Conservation (phyloP, 2,329 filamentous ascomycete species). For the Neonectria neomacrospora region DNA sequence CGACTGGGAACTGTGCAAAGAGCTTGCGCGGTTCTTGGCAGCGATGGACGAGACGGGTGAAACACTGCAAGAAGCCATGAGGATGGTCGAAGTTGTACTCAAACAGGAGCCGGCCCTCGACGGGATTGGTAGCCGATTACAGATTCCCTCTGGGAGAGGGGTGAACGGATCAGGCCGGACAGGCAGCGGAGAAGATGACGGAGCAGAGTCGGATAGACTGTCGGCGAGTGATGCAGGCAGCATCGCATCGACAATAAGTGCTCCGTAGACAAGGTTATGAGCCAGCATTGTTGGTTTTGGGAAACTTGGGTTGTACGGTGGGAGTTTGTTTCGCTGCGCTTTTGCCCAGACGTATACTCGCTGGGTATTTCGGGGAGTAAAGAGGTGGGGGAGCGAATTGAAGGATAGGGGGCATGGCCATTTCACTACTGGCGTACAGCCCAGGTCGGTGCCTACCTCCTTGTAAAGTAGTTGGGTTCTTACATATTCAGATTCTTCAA, state of each 20-base stretch:
- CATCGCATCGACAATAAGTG: slow-evolving; percentile 50
- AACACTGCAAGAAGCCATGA: slow-evolving; percentile 78
- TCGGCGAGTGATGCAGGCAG: slow-evolving; percentile 53
- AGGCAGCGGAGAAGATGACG: slow-evolving; percentile 49
- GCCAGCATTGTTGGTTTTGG: background rate
- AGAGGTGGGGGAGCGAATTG: slow-evolving; percentile 5
- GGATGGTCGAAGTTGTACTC: slow-evolving; percentile 62
- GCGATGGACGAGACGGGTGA: slow-evolving; percentile 89
- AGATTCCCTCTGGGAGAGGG: slow-evolving; percentile 46
- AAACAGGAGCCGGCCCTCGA: slow-evolving; percentile 47
- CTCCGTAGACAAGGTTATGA: slow-evolving; percentile 28
- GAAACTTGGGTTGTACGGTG: slow-evolving; percentile 19
- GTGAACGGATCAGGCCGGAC: slow-evolving; percentile 47
- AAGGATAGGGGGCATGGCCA: slow-evolving; percentile 5
- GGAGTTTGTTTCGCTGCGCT: slow-evolving; percentile 23
- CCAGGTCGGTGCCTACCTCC: background rate
- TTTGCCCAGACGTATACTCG: slow-evolving; percentile 27
- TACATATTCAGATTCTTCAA: background rate
- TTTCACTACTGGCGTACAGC: slow-evolving; percentile 7
- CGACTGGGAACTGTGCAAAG: slow-evolving; percentile 96
- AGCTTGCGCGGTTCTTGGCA: slow-evolving; percentile 93
- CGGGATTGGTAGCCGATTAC: slow-evolving; percentile 45
- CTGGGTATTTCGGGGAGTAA: slow-evolving; percentile 19
- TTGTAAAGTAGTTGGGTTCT: slow-evolving; percentile 9
- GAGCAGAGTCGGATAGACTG: slow-evolving; percentile 50